These are phyloP conservation scores for Venturia aucupariae DNA, from an alignment of 2,329 filamentous ascomycete genomes.

Conservation along the genomic window DNA sequence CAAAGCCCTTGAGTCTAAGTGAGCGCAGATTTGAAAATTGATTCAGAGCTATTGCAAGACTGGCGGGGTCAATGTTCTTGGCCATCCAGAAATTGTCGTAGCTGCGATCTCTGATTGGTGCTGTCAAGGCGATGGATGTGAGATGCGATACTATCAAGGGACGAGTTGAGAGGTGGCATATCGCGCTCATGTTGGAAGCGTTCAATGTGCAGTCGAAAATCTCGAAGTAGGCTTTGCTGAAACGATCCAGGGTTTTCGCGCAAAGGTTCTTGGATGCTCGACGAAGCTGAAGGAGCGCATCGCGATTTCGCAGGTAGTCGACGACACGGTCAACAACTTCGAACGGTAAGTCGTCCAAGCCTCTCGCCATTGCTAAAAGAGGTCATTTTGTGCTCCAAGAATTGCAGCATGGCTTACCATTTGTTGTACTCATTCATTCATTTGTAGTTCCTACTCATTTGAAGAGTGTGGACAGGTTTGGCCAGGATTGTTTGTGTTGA, in stretches of 20 bases:
- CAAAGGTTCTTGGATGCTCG: neutral
- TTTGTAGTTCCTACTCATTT: neutral
- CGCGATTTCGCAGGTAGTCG: slow-evolving; percentile 8
- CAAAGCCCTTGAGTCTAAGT: neutral
- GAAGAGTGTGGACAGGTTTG: too few species aligned
- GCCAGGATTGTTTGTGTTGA: too few species aligned
- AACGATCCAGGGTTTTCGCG: neutral
- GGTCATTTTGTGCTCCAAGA: neutral
- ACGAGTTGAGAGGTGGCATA: neutral
- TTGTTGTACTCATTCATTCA: neutral
- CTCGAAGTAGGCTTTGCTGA: slow-evolving; percentile 3
- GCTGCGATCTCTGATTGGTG: neutral
- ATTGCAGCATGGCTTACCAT: neutral
- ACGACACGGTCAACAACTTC: neutral
- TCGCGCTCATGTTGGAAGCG: neutral
- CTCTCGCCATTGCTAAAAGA: neutral
- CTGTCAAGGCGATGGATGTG: neutral
- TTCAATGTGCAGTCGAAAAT: neutral
- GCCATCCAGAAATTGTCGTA: slow-evolving; percentile 6
- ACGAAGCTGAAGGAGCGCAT: neutral
- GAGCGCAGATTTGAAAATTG: neutral
- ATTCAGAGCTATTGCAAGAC: neutral
- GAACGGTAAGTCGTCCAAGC: neutral
- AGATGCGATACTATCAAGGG: neutral
- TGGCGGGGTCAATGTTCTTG: neutral